These are phyloP conservation scores for Macrocybe gigantea DNA, from an alignment of 768 basidiomycete genomes.

Conservation along the genomic window DNA sequence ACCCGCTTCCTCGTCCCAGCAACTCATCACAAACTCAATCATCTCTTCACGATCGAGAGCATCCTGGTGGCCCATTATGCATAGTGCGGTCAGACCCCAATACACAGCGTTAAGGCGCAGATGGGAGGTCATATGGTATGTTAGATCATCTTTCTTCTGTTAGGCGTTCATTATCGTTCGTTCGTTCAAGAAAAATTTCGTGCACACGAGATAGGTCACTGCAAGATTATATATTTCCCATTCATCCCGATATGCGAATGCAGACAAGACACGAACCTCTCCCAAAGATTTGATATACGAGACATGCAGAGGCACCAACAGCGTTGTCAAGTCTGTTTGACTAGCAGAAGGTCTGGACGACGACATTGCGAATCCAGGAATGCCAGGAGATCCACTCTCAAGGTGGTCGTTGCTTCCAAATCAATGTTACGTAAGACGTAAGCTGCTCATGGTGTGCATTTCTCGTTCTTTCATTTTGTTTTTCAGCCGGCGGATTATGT, in stretches of 20 bases:
- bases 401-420: no score
- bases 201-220: no score
- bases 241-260: background rate
- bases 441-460: no score
- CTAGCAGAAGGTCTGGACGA: no score
- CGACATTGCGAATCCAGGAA: no score
- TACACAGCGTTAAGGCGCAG: constrained; percentile 94
- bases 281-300: background rate
- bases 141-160: constrained; percentile 77
- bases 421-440: no score
- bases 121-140: constrained; percentile 89
- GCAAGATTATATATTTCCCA: no score
- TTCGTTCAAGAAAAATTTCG: background rate
- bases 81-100: constrained; percentile 91
- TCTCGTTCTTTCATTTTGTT: no score
- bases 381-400: no score
- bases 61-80: constrained; percentile 70
- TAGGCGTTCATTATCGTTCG: no score
- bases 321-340: background rate
- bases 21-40: constrained; percentile 86
- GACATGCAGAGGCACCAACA: background rate
- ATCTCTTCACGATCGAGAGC: constrained; percentile 80
- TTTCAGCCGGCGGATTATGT: no score
- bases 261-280: background rate
- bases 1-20: constrained; percentile 93